These are phyloP conservation scores for Penstemon barbatus DNA, from an alignment of 257 asterid genomes.

Conservation along the genomic window DNA sequence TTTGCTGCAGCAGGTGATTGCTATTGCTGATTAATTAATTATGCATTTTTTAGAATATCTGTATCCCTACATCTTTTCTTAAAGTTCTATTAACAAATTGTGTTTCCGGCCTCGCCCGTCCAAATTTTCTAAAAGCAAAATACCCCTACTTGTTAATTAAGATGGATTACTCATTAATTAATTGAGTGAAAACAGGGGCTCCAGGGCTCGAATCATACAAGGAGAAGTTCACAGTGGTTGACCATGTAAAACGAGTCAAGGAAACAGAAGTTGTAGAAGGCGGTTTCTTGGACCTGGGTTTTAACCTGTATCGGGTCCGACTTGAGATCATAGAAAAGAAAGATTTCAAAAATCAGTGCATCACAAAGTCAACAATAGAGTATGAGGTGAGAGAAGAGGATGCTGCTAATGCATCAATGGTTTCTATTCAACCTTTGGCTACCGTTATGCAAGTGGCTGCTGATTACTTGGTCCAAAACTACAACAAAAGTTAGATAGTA, in stretches of 20 bases:
- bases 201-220: constrained; percentile 12
- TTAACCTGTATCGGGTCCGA: constrained; percentile 29
- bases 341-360: constrained; percentile 32
- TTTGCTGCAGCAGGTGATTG: constrained; percentile 33
- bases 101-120: too few species aligned
- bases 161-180: too few species aligned
- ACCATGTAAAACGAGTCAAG: constrained; percentile 31
- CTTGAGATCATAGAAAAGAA: constrained; percentile 32
- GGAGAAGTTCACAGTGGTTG: constrained; percentile 32
- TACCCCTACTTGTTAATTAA: too few species aligned
- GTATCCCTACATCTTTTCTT: too few species aligned
- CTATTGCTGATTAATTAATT: too few species aligned
- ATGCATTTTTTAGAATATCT: too few species aligned
- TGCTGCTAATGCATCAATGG: constrained; percentile 34
- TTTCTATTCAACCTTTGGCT: constrained; percentile 30
- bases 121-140: too few species aligned
- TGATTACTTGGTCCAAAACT: constrained; percentile 7
- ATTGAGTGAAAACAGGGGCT: background rate
- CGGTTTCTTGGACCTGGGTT: constrained; percentile 32
- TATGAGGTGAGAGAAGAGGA: constrained; percentile 39
- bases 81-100: too few species aligned
- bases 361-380: constrained; percentile 36
- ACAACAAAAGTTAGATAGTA: background rate
- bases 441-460: constrained; percentile 33
- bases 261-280: constrained; percentile 30